Conservation (phyloP, 2,329 filamentous ascomycete species). For the Aspergillus luchuensis region DNA sequence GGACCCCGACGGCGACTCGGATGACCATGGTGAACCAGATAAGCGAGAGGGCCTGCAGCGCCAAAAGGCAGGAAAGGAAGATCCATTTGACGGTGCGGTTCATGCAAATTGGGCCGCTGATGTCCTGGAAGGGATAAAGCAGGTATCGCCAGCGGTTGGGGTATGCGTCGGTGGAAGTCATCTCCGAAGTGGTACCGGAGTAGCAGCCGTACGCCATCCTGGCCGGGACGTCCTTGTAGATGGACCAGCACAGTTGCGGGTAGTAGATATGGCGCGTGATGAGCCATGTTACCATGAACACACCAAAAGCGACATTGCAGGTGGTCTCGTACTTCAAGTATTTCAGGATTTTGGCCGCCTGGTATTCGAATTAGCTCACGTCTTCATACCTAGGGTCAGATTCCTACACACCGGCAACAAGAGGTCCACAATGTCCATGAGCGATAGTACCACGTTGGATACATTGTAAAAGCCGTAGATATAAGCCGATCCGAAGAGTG, state of each 20-base stretch:
- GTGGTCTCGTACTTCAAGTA: slow-evolving; percentile 75
- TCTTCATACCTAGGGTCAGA: not conserved
- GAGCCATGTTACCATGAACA: slow-evolving; percentile 87
- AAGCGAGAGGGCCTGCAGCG: slow-evolving; percentile 77
- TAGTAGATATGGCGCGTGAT: slow-evolving; percentile 80
- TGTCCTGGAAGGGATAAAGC: slow-evolving; percentile 71
- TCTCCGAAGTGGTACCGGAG: slow-evolving; percentile 48
- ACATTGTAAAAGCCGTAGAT: slow-evolving; percentile 84
- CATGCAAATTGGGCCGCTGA: slow-evolving; percentile 77
- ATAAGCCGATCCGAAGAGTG: slow-evolving; percentile 79
- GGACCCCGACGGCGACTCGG: slow-evolving; percentile 75
- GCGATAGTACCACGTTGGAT: slow-evolving; percentile 81
- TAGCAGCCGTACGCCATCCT: slow-evolving; percentile 73
- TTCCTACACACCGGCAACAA: slow-evolving; percentile 71
- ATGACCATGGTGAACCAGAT: slow-evolving; percentile 91
- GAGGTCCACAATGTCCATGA: slow-evolving; percentile 93
- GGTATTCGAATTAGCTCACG: not conserved
- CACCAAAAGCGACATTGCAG: slow-evolving; percentile 80
- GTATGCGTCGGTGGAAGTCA: slow-evolving; percentile 37
- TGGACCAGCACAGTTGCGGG: slow-evolving; percentile 76
- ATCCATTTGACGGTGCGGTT: slow-evolving; percentile 71
- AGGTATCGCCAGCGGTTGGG: slow-evolving; percentile 61
- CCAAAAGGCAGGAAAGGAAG: slow-evolving; percentile 75
- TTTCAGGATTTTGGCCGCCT: slow-evolving; percentile 91
- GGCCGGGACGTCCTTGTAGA: slow-evolving; percentile 66